A percentile compares a stretch with the other conserved stretches of the same genome.
Conservation (phyloP, 768 basidiomycete species). For the Peribolospora kevripleyi region DNA sequence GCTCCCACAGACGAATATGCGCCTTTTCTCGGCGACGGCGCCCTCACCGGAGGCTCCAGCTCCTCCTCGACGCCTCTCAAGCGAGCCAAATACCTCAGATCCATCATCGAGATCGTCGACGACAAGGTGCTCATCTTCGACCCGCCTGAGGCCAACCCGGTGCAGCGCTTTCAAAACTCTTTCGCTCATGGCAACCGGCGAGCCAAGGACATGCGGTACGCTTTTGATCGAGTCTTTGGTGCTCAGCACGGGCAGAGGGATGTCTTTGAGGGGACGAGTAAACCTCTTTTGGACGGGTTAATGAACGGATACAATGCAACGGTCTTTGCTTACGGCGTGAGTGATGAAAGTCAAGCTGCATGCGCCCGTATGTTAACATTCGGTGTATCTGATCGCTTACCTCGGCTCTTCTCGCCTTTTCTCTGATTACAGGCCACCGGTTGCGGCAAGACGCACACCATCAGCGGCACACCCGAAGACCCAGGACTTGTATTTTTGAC, state of each 20-base stretch:
- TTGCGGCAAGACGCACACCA: constrained; percentile 99
- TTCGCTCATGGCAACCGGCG: constrained; percentile 41
- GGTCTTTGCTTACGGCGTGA: constrained; percentile 91
- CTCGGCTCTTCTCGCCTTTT: neutral
- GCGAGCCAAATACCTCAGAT: constrained; percentile 28
- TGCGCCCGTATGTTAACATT: too few relatives aligned
- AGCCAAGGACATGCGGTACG: constrained; percentile 83
- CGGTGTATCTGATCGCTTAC: too few relatives aligned
- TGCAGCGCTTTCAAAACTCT: constrained; percentile 59
- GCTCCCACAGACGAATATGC: too few relatives aligned
- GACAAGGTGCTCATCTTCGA: constrained; percentile 90
- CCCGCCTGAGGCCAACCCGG: constrained; percentile 66
- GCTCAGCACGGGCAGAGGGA: constrained; percentile 58
- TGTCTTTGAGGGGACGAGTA: constrained; percentile 64
- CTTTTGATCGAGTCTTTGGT: constrained; percentile 84
- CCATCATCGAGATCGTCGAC: constrained; percentile 65
- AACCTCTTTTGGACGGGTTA: constrained; percentile 58
- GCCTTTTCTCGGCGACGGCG: constrained; percentile 59
- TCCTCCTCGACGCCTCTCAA: constrained; percentile 27
- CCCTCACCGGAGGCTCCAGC: constrained; percentile 40
- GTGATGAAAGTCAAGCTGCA: constrained; percentile 15
- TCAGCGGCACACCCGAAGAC: constrained; percentile 67
- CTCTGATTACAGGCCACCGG: constrained; percentile 60
- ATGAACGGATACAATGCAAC: constrained; percentile 92
- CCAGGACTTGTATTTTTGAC: constrained; percentile 89